Percentiles rank a stretch among this genome's conserved stretches.
phyloP scores from a whole-genome alignment of 306 rosid genomes.

The Leucaena leucocephala region DNA sequence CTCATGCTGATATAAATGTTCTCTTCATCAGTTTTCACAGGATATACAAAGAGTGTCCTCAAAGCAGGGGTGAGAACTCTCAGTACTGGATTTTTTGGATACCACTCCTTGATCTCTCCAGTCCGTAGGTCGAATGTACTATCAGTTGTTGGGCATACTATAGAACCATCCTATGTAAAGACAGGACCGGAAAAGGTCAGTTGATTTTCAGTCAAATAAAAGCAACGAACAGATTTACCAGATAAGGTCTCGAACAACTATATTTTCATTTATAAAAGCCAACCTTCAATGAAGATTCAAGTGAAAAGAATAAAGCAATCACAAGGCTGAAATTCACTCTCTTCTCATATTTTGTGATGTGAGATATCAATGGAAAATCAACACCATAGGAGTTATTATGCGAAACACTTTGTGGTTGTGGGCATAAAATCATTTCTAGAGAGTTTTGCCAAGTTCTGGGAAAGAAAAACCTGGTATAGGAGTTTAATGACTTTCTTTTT shows the following conservation, averaged over 20 bases:
- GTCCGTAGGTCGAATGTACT: conserved; percentile 85
- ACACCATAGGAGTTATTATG: not conserved
- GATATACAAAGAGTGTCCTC: conserved; percentile 68
- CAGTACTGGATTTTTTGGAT: conserved; percentile 91
- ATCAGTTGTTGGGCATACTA: conserved; percentile 94
- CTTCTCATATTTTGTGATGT: not conserved
- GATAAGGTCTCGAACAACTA: not conserved
- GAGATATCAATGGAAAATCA: not conserved
- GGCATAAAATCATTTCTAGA: not conserved
- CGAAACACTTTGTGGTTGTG: not conserved
- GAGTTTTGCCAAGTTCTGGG: not conserved
- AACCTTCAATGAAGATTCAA: not conserved
- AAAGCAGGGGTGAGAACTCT: conserved; percentile 82
- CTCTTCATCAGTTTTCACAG: conserved; percentile 77
- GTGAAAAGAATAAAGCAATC: not conserved
- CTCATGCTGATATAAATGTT: conserved; percentile 77
- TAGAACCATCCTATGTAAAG: conserved; percentile 75
- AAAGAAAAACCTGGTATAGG: not conserved
- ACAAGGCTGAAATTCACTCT: not conserved
- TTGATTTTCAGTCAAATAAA: conserved; percentile 6
- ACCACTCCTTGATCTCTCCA: conserved; percentile 85
- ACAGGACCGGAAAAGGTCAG: conserved; percentile 6
- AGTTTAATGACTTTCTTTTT: not conserved
- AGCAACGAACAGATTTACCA: not conserved
- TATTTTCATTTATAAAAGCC: not conserved